Evolutionary conservation across 2,329 filamentous ascomycete genomes (phyloP).

Genomic region (Colletotrichum salicis): DNA sequence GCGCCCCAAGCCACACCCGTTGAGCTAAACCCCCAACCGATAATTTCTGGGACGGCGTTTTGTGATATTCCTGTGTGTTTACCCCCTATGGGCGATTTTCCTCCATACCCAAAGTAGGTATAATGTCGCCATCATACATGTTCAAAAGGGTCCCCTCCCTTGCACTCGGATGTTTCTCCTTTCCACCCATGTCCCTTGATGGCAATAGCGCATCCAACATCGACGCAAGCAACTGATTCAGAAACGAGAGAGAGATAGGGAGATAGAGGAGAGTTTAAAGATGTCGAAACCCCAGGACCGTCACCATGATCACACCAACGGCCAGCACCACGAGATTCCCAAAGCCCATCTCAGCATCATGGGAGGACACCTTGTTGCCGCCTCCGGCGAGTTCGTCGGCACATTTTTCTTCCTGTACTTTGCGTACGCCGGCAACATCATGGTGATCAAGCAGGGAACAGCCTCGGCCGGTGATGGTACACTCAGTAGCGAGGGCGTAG

Average conservation of each 20-base stretch:
- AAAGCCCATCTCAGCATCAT: background rate
- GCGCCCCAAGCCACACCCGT: background rate
- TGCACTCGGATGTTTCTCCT: background rate
- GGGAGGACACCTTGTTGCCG: slow-evolving; percentile 45
- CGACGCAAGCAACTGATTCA: background rate
- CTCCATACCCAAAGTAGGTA: background rate
- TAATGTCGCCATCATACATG: background rate
- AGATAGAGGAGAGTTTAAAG: background rate
- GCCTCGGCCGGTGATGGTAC: background rate
- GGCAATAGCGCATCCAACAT: background rate
- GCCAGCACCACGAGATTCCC: background rate
- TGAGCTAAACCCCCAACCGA: background rate
- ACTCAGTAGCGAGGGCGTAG: slow-evolving; percentile 39
- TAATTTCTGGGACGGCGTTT: background rate
- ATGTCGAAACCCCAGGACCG: background rate
- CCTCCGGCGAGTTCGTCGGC: slow-evolving; percentile 54
- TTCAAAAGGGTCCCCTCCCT: background rate
- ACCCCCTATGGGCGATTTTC: background rate
- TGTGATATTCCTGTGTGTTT: background rate
- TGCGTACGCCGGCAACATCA: slow-evolving; percentile 48
- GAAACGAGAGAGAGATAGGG: background rate
- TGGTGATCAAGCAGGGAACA: slow-evolving; percentile 39
- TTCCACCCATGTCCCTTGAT: background rate
- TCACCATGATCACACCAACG: background rate
- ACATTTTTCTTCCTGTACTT: slow-evolving; percentile 57